Conservation (phyloP, 805 yeast species). For the Myxozyma nipponensis region DNA sequence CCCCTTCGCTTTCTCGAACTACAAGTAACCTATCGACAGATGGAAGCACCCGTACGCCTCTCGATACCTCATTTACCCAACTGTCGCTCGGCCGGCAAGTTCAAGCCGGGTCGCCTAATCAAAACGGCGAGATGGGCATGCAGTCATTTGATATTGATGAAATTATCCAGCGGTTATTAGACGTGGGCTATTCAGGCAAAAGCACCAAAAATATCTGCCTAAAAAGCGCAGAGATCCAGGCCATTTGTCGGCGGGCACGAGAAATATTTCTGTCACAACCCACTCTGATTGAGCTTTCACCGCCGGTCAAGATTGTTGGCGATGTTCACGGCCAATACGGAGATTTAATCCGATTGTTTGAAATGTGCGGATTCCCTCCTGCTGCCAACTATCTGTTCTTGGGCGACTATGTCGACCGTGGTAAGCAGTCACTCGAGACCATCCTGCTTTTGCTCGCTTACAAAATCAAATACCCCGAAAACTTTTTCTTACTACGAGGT, state of each 20-base stretch:
- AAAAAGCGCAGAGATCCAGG: slow-evolving; percentile 82
- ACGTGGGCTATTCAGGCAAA: slow-evolving; percentile 95
- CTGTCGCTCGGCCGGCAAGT: background rate
- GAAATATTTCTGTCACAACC: slow-evolving; percentile 91
- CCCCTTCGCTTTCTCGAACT: background rate
- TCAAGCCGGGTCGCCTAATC: background rate
- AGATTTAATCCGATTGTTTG: slow-evolving; percentile 84
- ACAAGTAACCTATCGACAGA: background rate
- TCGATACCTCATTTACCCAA: background rate
- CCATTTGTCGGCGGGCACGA: slow-evolving; percentile 80
- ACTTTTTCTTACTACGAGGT: slow-evolving; percentile 87
- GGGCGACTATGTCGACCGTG: slow-evolving; percentile 97
- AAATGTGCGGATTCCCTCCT: slow-evolving; percentile 97
- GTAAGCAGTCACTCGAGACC: slow-evolving; percentile 93
- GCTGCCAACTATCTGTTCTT: slow-evolving; percentile 84
- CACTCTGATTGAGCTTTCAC: slow-evolving; percentile 75
- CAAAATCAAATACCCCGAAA: slow-evolving; percentile 95
- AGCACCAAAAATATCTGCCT: slow-evolving; percentile 77
- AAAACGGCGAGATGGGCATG: slow-evolving; percentile 2
- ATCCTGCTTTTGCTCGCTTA: slow-evolving; percentile 81
- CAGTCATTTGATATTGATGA: slow-evolving; percentile 65
- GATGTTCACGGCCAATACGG: slow-evolving; percentile 97
- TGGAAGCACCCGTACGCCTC: no score
- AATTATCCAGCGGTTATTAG: slow-evolving; percentile 81
- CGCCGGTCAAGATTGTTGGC: slow-evolving; percentile 83